Conservation (phyloP, 805 yeast genomes). For the Lipomyces mesembrius region DNA sequence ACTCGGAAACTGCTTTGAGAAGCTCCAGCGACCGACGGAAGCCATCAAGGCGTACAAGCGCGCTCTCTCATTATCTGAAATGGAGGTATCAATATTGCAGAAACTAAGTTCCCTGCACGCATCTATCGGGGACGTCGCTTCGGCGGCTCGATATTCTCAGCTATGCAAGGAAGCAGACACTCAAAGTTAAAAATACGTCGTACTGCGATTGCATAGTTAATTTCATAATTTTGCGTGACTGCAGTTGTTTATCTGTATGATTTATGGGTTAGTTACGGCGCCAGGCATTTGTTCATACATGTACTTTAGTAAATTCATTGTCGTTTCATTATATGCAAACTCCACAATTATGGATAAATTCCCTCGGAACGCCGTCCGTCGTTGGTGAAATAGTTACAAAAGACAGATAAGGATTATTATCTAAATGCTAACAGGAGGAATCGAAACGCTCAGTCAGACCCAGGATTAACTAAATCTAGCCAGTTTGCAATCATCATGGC, state of each 20-base stretch:
- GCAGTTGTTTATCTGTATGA: not conserved
- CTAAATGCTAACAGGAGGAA: constrained; percentile 60
- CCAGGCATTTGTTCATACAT: constrained; percentile 4
- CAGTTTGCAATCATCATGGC: constrained; percentile 35
- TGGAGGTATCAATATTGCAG: constrained; percentile 61
- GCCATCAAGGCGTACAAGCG: constrained; percentile 81
- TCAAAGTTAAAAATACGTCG: constrained; percentile 55
- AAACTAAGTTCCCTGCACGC: constrained; percentile 73
- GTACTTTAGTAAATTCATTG: not conserved
- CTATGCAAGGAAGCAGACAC: constrained; percentile 69
- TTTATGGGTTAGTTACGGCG: not conserved
- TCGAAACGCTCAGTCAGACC: constrained; percentile 57
- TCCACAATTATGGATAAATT: not conserved
- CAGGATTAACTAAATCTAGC: constrained; percentile 26
- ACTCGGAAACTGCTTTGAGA: constrained; percentile 84
- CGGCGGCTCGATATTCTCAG: constrained; percentile 66
- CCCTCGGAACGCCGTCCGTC: not conserved
- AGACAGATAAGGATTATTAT: constrained; percentile 39
- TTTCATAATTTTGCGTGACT: not conserved
- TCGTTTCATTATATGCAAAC: not conserved
- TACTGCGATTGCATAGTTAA: not conserved
- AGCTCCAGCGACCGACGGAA: constrained; percentile 68
- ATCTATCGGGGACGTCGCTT: constrained; percentile 55
- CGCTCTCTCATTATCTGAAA: constrained; percentile 64
- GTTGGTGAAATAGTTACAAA: not conserved